A percentile compares a stretch with the other conserved stretches of the same genome.
Conservation (phyloP, 768 basidiomycete species). For the Galerina sulciceps region DNA sequence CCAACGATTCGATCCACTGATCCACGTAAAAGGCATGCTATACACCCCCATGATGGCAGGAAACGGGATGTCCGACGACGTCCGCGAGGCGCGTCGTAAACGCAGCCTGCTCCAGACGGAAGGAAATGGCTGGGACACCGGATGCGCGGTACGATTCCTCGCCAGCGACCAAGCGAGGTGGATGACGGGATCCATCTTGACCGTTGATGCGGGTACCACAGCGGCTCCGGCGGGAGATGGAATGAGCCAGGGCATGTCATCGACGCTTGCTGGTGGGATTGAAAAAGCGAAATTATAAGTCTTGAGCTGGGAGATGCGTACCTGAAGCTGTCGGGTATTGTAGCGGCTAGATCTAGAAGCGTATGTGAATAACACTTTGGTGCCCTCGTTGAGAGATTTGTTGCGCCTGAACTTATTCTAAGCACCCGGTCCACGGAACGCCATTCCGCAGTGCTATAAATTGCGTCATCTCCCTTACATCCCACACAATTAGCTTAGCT, state of each 20-base stretch:
- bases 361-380: too few species aligned
- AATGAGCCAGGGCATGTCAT: slow-evolving; percentile 20
- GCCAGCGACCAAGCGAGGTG: slow-evolving; percentile 47
- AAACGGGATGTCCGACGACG: slow-evolving; percentile 36
- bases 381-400: too few species aligned
- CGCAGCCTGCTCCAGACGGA: slow-evolving; percentile 43
- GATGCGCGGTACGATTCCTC: slow-evolving; percentile 42
- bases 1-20: background rate
- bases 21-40: slow-evolving; percentile 35
- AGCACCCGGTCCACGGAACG: too few species aligned
- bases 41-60: slow-evolving; percentile 47
- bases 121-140: slow-evolving; percentile 48
- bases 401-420: too few species aligned
- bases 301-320: too few species aligned
- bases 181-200: slow-evolving; percentile 44
- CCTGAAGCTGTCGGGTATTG: too few species aligned
- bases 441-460: too few species aligned
- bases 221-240: slow-evolving; percentile 29
- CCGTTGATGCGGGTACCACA: slow-evolving; percentile 46
- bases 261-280: slow-evolving; percentile 11
- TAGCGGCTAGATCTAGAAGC: too few species aligned
- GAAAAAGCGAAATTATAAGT: slow-evolving; percentile 1
- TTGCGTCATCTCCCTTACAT: background rate
- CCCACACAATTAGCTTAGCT: slow-evolving; percentile 9
- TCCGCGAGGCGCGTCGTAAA: slow-evolving; percentile 39